These are phyloP conservation scores for Puccinia coronata DNA, from an alignment of 1,284 basidiomycete species.

Conservation along the genomic window DNA sequence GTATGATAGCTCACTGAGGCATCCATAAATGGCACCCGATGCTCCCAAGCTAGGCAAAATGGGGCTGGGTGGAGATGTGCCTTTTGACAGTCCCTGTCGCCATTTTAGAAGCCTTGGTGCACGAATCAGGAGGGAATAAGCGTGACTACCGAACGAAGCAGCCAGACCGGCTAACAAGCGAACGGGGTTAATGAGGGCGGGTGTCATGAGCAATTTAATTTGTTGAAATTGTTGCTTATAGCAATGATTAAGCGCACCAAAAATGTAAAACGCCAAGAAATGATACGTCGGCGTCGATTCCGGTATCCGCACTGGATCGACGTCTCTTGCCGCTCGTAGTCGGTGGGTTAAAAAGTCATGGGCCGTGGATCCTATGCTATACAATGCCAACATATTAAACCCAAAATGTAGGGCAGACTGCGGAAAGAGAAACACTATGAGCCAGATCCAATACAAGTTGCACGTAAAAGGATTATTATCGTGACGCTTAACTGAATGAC, in stretches of 20 bases:
- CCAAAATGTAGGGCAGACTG: conserved; percentile 45
- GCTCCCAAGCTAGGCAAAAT: conserved; percentile 48
- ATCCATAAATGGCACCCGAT: conserved; percentile 53
- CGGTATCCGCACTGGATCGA: conserved; percentile 40
- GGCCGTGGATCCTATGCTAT: conserved; percentile 48
- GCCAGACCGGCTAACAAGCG: conserved; percentile 29
- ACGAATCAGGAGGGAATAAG: conserved; percentile 34
- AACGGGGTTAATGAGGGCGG: background rate
- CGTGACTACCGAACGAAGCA: conserved; percentile 42
- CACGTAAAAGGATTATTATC: background rate
- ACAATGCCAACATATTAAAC: conserved; percentile 49
- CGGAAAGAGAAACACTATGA: background rate
- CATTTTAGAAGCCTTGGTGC: conserved; percentile 43
- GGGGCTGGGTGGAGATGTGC: conserved; percentile 29
- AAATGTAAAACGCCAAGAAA: conserved; percentile 47
- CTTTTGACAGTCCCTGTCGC: conserved; percentile 20
- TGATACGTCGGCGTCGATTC: conserved; percentile 47
- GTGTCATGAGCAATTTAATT: background rate
- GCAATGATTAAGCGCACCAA: conserved; percentile 17
- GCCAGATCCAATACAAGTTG: background rate
- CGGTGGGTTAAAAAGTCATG: conserved; percentile 44
- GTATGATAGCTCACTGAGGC: conserved; percentile 42
- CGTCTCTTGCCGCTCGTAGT: conserved; percentile 29
- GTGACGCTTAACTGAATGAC: conserved; percentile 42
- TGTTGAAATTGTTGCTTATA: background rate